Base-by-base conservation (phyloP, 306 rosid species). In the Trichosanthes cucumerina region DNA sequence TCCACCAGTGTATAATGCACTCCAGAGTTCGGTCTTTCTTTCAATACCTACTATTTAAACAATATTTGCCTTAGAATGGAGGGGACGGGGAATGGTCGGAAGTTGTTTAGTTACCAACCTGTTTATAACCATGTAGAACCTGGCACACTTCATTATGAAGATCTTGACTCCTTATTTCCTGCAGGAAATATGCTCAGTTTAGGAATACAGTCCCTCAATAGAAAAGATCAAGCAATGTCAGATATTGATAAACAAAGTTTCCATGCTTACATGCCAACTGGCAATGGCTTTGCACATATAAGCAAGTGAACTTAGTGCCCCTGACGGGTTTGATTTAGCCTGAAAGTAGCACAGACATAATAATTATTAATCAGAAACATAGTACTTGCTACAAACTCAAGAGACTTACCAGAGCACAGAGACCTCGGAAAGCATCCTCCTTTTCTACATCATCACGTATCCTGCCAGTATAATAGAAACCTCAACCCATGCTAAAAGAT, bases 401-500 rank as follows among this genome's bases (percentile, higher is more conserved):
- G 53, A 82, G 68, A 82, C 88, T 78, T 91, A 96, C 99, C 97
- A 96, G 83, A 28, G 98, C 94, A 79, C 99, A 96, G 21, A 96
- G 93, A 81, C 99, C 99, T 76, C 92, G 89, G 74, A 96, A 96
- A 38, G 99, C 99, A 66, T 96, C 99, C 91, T 96, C 99, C 80
- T 96, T 96, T 82, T 96, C 99, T 78, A 96, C 74, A 82, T 96
- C 99, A 65, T 96, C 99, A 5, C 96, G 96, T 86, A 93, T 96
- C 90, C 99, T 96, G 89, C 82, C 75, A 89, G 21, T 82, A 83
- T 34, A 57, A 80, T 58, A 77, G 53, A 60, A 66, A 84, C 78
- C 59, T 81, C 66, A 75, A 74, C 64, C 65, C 74, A 60, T 71
- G 70, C 56, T 62, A 6, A 64, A 47, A 31, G 47, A 60, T 28